Conservation (phyloP, 257 asterid genomes). For the Nicotiana paniculata region DNA sequence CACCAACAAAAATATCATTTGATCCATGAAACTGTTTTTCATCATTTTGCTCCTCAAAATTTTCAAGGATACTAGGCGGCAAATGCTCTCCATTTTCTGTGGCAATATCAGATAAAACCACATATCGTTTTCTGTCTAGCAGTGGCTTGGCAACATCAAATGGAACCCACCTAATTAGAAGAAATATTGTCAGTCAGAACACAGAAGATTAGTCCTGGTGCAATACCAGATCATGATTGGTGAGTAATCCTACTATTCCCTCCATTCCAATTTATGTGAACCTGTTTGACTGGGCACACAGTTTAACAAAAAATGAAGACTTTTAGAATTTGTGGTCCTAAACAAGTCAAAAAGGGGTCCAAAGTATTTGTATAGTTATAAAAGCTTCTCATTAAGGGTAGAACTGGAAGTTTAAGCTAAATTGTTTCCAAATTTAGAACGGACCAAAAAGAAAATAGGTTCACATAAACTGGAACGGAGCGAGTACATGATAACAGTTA, state of each 20-base stretch:
- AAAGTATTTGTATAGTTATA: too few relatives aligned
- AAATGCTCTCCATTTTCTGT: constrained; percentile 36
- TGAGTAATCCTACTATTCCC: background rate
- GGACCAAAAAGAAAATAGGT: too few relatives aligned
- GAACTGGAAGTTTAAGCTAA: too few relatives aligned
- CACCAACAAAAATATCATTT: constrained; percentile 36
- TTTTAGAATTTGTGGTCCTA: too few relatives aligned
- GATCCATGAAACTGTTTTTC: constrained; percentile 34
- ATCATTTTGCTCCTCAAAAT: constrained; percentile 40
- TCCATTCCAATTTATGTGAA: too few relatives aligned
- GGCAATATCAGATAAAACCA: constrained; percentile 59
- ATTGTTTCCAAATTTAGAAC: too few relatives aligned
- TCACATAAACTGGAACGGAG: too few relatives aligned
- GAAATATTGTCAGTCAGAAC: constrained; percentile 1
- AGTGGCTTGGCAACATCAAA: constrained; percentile 66
- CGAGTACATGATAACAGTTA: too few relatives aligned
- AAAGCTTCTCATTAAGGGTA: too few relatives aligned
- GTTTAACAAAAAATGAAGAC: too few relatives aligned
- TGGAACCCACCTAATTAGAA: constrained; percentile 69
- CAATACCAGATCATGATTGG: background rate
- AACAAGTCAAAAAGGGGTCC: too few relatives aligned
- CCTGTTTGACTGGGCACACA: too few relatives aligned
- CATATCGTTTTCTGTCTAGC: constrained; percentile 64
- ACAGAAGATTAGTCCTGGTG: background rate
- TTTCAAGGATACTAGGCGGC: constrained; percentile 25